Base-by-base conservation (phyloP, 1,284 basidiomycete genomes). In the Ustilago crameri region DNA sequence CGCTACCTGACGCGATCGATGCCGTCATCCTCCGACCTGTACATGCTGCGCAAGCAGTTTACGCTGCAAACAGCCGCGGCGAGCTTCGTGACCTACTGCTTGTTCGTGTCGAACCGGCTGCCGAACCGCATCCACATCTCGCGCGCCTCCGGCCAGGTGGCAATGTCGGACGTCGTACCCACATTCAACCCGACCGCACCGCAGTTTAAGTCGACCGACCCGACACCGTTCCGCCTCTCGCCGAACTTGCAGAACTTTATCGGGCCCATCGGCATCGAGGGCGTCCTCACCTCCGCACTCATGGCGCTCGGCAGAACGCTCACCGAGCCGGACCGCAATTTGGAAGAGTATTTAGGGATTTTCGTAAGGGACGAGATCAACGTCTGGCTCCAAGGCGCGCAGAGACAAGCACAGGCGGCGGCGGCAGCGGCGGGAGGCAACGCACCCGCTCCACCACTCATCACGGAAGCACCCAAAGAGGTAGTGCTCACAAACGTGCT, bases 1-100 rank as follows among this genome's bases (percentile, higher is more conserved):
- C 79, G 96, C 91, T 98, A 93, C 83, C 92, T 98, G 90, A 87
- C 90, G 43, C 89, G 89, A 48, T 91, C 91, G 23, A 96, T 97
- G 92, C 86, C 87, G 26, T 88, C 88, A 5, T 90, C 95, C 1
- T 89, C 89, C 61, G 93, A 96, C 75, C 87, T 98, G 5, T 99
- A 95, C 95, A 88, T 93, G 66, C 93, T 98, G 89, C 90, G 96
- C 69, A 98, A 97, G 86, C 93, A 97, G 84, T 97, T 98, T 84
- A 91, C 95, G 10, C 85, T 91, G 42, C 95, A 98, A 82, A 87
- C 93, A 42, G 93, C 96, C 0, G 88, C 92, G 0, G 89, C 89
- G 40, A 91, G 91, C 77, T 98, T 98, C 87, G 90, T 96, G 87
- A 96, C 94, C 9, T 97, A 92, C 82, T 86, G 92, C 41, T 88